phyloP scores from a whole-genome alignment of 208 protist species.

The Acanthamoeba divionensis region DNA sequence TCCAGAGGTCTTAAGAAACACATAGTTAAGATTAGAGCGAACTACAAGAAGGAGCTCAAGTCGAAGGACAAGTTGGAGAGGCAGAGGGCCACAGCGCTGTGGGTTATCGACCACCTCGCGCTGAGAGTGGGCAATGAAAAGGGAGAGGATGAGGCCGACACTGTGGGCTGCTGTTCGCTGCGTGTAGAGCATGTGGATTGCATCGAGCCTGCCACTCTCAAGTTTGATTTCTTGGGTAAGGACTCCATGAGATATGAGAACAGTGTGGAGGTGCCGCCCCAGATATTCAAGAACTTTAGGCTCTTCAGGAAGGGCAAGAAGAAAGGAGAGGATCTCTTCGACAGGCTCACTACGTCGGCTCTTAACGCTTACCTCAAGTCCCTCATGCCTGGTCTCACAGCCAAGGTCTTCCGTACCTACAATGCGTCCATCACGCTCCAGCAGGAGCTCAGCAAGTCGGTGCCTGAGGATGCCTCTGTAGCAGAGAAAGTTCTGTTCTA shows the following conservation, averaged over 20 bases:
- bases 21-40: conserved; percentile 91
- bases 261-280: conserved; percentile 67
- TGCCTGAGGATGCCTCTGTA: conserved; percentile 8
- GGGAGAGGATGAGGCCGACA: conserved; percentile 94
- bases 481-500: conserved; percentile 86
- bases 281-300: conserved; percentile 90
- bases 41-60: conserved; percentile 90
- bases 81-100: conserved; percentile 95
- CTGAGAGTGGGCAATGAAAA: conserved; percentile 99
- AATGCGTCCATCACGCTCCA: conserved; percentile 98
- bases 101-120: conserved; percentile 97
- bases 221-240: conserved; percentile 98
- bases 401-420: conserved; percentile 99
- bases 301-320: conserved; percentile 84
- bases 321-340: conserved; percentile 89
- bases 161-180: conserved; percentile 97
- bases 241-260: conserved; percentile 94
- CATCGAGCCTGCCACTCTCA: conserved; percentile 70
- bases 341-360: conserved; percentile 79
- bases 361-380: conserved; percentile 96
- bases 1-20: conserved; percentile 92
- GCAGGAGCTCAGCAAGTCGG: conserved; percentile 88
- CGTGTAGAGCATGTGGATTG: conserved; percentile 94
- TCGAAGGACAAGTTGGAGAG: conserved; percentile 70
- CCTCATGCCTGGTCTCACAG: conserved; percentile 94